Evolutionary conservation across 768 basidiomycete species (phyloP), one percentile per base, ranked within the genome.

Genomic region (Lactarius tabidus): DNA sequence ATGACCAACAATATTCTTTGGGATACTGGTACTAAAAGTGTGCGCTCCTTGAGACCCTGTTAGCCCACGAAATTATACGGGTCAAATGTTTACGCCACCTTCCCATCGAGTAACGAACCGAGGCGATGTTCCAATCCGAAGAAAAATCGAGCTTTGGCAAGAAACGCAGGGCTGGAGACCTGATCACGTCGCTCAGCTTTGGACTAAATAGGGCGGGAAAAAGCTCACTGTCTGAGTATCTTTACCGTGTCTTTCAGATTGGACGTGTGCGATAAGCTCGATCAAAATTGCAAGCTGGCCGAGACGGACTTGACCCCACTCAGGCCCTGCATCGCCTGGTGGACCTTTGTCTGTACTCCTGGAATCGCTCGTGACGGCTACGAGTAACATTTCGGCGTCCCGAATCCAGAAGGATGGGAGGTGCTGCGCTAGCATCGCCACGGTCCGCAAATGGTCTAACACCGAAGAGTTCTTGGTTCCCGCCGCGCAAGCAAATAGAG

Each of bases 341-440:
- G 55, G 69, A 15, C 67, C 64, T n/a, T 57, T 60, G 14, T 72
- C 74, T 8, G 70, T 72, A 38, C 57, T 59, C 45, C 65, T 66
- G 10, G 78, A 73, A 66, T 84, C 83, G 63, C 81, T 84, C 80
- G 88, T 82, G 48, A 91, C 71, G 12, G 86, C 89, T 2, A 91
- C 80, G 4, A 85, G 79, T 69, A 90, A 77, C 89, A 92, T 91
- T 69, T 91, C 90, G 7, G 85, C 78, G 72, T 91, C 85, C 28
- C 82, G 79, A 8, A 79, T 79, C 89, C 88, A 91, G 69, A 86
- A 84, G 65, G 85, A 84, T 2, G 82, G 79, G 18, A 89, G 75
- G 70, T 84, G 82, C 35, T 78, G 80, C 6, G 83, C 77, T 61
- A 88, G 69, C 2, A 82, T 78, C 17, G 78, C 75, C 54, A 91